A percentile compares a stretch with the other conserved stretches of the same genome.
These are phyloP conservation scores for Emergomyces orientalis DNA, from an alignment of 2,329 filamentous ascomycete genomes.

Conservation along the genomic window DNA sequence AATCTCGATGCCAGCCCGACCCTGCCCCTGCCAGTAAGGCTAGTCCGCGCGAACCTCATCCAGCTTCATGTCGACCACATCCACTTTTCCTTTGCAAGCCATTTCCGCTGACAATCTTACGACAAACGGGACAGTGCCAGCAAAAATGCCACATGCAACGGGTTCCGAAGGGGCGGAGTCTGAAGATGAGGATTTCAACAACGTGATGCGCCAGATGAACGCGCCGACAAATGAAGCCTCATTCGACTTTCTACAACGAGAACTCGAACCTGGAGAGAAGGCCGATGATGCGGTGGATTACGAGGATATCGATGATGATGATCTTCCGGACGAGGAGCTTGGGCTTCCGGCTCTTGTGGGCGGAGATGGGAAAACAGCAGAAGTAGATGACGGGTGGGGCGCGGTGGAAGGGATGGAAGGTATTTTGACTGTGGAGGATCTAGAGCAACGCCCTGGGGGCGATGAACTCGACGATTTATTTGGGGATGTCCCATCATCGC, in stretches of 20 bases:
- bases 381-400: slow-evolving; percentile 7
- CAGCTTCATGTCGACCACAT: background rate
- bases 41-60: background rate
- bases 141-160: slow-evolving; percentile 34
- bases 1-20: slow-evolving; percentile 3
- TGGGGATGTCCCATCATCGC: slow-evolving; percentile 35
- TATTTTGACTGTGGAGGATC: slow-evolving; percentile 4
- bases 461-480: slow-evolving; percentile 43
- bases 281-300: slow-evolving; percentile 87
- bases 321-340: slow-evolving; percentile 64
- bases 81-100: background rate
- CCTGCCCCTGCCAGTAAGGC: slow-evolving; percentile 1
- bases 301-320: slow-evolving; percentile 85
- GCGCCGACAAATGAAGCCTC: slow-evolving; percentile 27
- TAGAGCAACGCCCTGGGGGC: slow-evolving; percentile 14
- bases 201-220: slow-evolving; percentile 36
- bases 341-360: slow-evolving; percentile 19
- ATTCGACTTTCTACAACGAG: slow-evolving; percentile 34
- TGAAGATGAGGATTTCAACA: slow-evolving; percentile 34
- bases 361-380: slow-evolving; percentile 29
- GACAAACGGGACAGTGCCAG: background rate
- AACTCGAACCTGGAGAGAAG: slow-evolving; percentile 55
- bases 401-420: slow-evolving; percentile 14
- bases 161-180: slow-evolving; percentile 20
- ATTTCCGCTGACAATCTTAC: slow-evolving; percentile 6